These are phyloP conservation scores for Pseudohalonectria lignicola DNA, from an alignment of 2,329 filamentous ascomycete species.

Conservation along the genomic window DNA sequence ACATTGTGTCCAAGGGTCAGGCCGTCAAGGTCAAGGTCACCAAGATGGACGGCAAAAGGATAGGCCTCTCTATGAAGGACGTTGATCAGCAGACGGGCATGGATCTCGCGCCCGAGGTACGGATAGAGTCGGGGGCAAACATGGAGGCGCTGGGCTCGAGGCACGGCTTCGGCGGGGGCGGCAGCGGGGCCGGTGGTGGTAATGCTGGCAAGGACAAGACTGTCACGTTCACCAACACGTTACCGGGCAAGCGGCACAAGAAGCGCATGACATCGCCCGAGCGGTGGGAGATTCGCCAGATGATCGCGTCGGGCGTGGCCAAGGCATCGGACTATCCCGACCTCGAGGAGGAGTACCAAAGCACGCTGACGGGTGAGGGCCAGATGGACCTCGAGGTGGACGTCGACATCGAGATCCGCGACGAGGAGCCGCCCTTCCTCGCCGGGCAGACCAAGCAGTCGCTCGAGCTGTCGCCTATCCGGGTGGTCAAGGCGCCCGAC, in stretches of 20 bases:
- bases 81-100: conserved; percentile 83
- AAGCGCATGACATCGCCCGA: conserved; percentile 96
- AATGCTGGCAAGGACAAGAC: no score
- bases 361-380: conserved; percentile 73
- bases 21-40: conserved; percentile 86
- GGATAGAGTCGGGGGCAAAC: conserved; percentile 83
- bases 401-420: conserved; percentile 90
- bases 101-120: conserved; percentile 68
- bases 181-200: conserved; percentile 44
- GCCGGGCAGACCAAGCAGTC: conserved; percentile 95
- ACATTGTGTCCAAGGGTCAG: conserved; percentile 71
- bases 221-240: conserved; percentile 23
- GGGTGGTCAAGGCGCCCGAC: conserved; percentile 94
- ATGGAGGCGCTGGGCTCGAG: conserved; percentile 59
- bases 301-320: conserved; percentile 89
- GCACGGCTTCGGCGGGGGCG: conserved; percentile 15
- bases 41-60: conserved; percentile 69
- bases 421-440: conserved; percentile 93
- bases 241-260: conserved; percentile 54
- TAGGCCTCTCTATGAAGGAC: conserved; percentile 94
- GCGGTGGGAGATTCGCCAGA: conserved; percentile 91
- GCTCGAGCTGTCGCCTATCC: conserved; percentile 85
- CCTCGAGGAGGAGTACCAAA: conserved; percentile 86
- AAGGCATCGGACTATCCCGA: conserved; percentile 92
- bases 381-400: conserved; percentile 92